Percentiles rank a stretch among this genome's conserved stretches.
These are phyloP conservation scores for Monosporascus sp. DNA, from an alignment of 2,329 filamentous ascomycete genomes.

Conservation along the genomic window DNA sequence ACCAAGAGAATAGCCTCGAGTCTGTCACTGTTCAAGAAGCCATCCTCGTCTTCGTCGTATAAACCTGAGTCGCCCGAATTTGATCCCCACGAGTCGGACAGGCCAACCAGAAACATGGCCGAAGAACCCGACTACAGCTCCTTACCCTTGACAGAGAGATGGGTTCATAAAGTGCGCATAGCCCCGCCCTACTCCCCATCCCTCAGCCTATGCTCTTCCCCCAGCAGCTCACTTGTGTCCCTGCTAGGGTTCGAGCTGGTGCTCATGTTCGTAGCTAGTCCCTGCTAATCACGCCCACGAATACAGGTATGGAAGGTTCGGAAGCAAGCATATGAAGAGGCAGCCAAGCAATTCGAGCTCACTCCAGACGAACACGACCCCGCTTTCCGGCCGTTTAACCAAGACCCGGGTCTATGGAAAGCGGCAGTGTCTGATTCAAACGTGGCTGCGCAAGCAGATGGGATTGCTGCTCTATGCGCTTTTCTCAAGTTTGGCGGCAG, in stretches of 20 bases:
- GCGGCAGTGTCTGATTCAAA: conserved; percentile 90
- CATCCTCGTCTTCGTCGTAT: background rate
- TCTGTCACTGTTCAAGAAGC: conserved; percentile 13
- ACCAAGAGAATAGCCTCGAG: conserved; percentile 18
- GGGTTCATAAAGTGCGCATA: conserved; percentile 68
- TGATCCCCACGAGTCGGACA: background rate
- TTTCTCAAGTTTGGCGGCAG: conserved; percentile 88
- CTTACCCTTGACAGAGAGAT: conserved; percentile 73
- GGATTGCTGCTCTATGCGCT: conserved; percentile 77
- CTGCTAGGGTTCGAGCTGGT: no score
- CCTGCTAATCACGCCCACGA: conserved; percentile 3
- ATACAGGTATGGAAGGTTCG: conserved; percentile 87
- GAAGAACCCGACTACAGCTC: conserved; percentile 83
- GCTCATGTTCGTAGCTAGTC: background rate
- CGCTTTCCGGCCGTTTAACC: conserved; percentile 79
- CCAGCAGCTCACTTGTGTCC: no score
- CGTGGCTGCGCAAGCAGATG: conserved; percentile 93
- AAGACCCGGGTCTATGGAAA: conserved; percentile 85
- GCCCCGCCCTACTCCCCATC: background rate
- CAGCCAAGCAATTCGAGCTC: conserved; percentile 76
- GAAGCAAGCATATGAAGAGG: conserved; percentile 92
- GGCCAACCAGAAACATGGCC: conserved; percentile 53
- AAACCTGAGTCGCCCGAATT: background rate
- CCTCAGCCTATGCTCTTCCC: background rate
- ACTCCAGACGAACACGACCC: conserved; percentile 82